A percentile compares a stretch with the other conserved stretches of the same genome.
phyloP scores from a whole-genome alignment of 345 rosid genomes.

The Turnera subulata region DNA sequence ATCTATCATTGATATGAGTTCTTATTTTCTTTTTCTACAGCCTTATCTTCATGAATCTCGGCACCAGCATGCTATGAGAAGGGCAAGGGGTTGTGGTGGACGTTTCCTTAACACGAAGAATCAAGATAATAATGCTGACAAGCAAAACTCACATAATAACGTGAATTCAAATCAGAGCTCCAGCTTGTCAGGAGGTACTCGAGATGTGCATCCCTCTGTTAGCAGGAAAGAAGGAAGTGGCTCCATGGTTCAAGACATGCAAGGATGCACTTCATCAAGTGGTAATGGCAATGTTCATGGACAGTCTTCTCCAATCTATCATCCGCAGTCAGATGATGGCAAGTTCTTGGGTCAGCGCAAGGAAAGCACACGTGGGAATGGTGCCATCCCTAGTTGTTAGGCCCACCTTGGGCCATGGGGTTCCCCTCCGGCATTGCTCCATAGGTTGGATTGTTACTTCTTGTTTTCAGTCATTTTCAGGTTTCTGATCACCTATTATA shows the following conservation, averaged over 20 bases:
- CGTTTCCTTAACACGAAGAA: slow-evolving; percentile 61
- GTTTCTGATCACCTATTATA: neutral
- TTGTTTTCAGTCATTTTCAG: no score
- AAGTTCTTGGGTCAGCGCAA: slow-evolving; percentile 25
- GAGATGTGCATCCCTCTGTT: slow-evolving; percentile 17
- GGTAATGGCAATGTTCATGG: slow-evolving; percentile 14
- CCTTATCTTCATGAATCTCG: slow-evolving; percentile 81
- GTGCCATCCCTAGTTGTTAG: slow-evolving; percentile 24
- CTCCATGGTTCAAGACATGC: slow-evolving; percentile 14
- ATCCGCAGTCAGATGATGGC: slow-evolving; percentile 15
- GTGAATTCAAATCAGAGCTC: slow-evolving; percentile 17
- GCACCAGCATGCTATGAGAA: slow-evolving; percentile 71
- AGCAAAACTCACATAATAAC: slow-evolving; percentile 23
- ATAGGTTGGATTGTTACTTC: slow-evolving; percentile 17
- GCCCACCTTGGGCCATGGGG: slow-evolving; percentile 12
- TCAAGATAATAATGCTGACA: slow-evolving; percentile 20
- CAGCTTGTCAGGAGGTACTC: slow-evolving; percentile 14
- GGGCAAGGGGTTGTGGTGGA: slow-evolving; percentile 71
- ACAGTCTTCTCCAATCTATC: slow-evolving; percentile 17
- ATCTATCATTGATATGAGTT: neutral
- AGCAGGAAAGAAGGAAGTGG: slow-evolving; percentile 24
- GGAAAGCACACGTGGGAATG: slow-evolving; percentile 29
- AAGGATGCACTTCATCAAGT: slow-evolving; percentile 12
- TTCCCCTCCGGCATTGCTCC: slow-evolving; percentile 15
- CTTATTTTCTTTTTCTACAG: slow-evolving; percentile 31